phyloP scores from a whole-genome alignment of 108 stramenopile genomes.

The Cyclotella kingstonii region DNA sequence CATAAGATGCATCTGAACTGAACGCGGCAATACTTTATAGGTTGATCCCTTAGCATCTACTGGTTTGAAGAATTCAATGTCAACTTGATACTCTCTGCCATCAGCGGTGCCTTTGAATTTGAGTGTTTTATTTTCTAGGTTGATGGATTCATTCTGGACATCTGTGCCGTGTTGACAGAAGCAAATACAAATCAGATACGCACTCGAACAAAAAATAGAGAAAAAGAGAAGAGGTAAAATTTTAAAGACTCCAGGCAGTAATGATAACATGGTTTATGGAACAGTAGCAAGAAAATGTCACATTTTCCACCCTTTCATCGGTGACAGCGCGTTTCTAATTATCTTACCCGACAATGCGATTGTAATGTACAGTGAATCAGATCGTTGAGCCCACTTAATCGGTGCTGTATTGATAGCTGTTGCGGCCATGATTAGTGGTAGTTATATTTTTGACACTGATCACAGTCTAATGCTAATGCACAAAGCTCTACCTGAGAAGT shows the following conservation, averaged over 20 bases:
- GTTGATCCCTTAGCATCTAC: slow-evolving; percentile 86
- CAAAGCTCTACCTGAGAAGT: too few relatives aligned
- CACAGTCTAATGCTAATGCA: too few relatives aligned
- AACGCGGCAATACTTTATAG: slow-evolving; percentile 90
- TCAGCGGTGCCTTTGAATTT: slow-evolving; percentile 79
- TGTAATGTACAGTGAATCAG: slow-evolving; percentile 90
- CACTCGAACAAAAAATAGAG: not conserved
- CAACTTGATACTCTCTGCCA: slow-evolving; percentile 77
- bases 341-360: slow-evolving; percentile 81
- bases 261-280: too few relatives aligned
- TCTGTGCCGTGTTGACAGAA: slow-evolving; percentile 43
- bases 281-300: too few relatives aligned
- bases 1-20: slow-evolving; percentile 90
- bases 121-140: slow-evolving; percentile 76
- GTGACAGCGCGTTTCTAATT: too few relatives aligned
- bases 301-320: too few relatives aligned
- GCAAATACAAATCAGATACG: not conserved
- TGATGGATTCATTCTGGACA: slow-evolving; percentile 89
- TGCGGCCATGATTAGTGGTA: too few relatives aligned
- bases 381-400: slow-evolving; percentile 93
- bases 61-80: slow-evolving; percentile 86
- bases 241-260: too few relatives aligned
- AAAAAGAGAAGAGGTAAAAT: too few relatives aligned
- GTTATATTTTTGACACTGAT: too few relatives aligned
- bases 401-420: slow-evolving; percentile 80